These are phyloP conservation scores for Cryptococcus sp. DNA, from an alignment of 1,284 basidiomycete species.

Conservation along the genomic window DNA sequence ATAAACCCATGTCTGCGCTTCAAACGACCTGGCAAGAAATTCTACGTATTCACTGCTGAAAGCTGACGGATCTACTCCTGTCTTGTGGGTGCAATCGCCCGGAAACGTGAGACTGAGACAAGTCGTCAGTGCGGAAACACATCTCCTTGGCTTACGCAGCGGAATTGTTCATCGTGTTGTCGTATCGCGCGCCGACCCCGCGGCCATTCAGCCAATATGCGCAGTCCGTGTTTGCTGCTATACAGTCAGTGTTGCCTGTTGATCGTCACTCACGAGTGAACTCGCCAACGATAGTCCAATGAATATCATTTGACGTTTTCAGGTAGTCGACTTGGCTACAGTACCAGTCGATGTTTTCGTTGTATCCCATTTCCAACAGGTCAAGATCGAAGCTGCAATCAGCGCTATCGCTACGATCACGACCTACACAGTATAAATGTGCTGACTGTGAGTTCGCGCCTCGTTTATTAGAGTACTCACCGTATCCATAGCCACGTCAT, in stretches of 20 bases:
- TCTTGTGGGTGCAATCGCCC: constrained; percentile 71
- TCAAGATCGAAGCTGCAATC: constrained; percentile 29
- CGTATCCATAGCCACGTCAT: constrained; percentile 43
- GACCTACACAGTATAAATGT: constrained; percentile 58
- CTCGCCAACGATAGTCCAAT: constrained; percentile 84
- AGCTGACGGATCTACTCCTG: constrained; percentile 63
- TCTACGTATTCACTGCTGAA: constrained; percentile 78
- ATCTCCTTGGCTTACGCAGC: constrained; percentile 21
- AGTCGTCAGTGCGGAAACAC: not conserved
- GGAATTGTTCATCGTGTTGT: constrained; percentile 59
- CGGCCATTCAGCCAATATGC: constrained; percentile 63
- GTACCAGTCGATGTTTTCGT: constrained; percentile 55
- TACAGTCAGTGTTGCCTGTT: not conserved
- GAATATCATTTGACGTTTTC: constrained; percentile 54
- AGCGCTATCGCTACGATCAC: not conserved
- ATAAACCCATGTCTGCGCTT: constrained; percentile 66
- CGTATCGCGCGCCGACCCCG: constrained; percentile 70
- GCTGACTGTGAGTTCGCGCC: not conserved
- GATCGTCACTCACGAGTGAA: constrained; percentile 71
- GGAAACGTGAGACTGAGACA: constrained; percentile 31
- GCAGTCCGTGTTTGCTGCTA: constrained; percentile 43
- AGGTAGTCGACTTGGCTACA: constrained; percentile 61
- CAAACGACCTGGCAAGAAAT: constrained; percentile 77
- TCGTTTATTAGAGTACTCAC: constrained; percentile 27
- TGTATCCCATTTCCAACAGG: constrained; percentile 38